Evolutionary conservation across 2,329 filamentous ascomycete species (phyloP), one percentile per base, ranked within the genome.

Genomic region (Stagonosporopsis rhizophila): DNA sequence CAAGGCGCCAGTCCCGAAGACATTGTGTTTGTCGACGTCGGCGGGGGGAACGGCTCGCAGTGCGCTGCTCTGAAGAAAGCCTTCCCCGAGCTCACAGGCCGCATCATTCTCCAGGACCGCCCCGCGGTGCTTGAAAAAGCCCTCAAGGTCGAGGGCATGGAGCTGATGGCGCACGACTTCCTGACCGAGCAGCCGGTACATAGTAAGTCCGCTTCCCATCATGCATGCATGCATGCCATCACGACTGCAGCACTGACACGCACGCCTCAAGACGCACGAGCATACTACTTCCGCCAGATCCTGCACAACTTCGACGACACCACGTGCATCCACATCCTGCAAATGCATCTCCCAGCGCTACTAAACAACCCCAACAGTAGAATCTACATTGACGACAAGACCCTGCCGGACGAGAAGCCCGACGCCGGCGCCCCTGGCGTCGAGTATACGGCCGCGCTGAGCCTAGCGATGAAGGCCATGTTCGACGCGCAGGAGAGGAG

Each of bases 401-500:
- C 25, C 1, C 44, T 56, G 6, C 42, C 47, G 2, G 48, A 56
- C 20, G 44, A 34, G 11, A 47, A 39, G 37, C 19, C 42, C 4
- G 37, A 38, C 2, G 37, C 22, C 5, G 15, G 9, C 7, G 20
- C 40, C 2, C 35, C 40, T 2, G 35, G 46, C 14, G 30, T 28
- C n/a, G 48, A 56, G 23, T 30, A 56, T 19, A 48, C 37, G 6
- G 42, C 53, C 8, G 49, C 53, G 9, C 46, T 39, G 6, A 41
- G 35, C 7, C 22, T 52, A 12, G 30, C 44, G 2, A 47, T 39
- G 37, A 47, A 25, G 9, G 48, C 52, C 1, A 23, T 45, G 35
- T 50, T 40, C 5, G 53, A 28, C n/a, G 48, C 47, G n/a, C 53
- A 48, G 25, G 60, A 63, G 44, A 28, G 62, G 28, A 56, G 51